Conservation (phyloP, 2,329 filamentous ascomycete species). For the Colletotrichum brevisporum region DNA sequence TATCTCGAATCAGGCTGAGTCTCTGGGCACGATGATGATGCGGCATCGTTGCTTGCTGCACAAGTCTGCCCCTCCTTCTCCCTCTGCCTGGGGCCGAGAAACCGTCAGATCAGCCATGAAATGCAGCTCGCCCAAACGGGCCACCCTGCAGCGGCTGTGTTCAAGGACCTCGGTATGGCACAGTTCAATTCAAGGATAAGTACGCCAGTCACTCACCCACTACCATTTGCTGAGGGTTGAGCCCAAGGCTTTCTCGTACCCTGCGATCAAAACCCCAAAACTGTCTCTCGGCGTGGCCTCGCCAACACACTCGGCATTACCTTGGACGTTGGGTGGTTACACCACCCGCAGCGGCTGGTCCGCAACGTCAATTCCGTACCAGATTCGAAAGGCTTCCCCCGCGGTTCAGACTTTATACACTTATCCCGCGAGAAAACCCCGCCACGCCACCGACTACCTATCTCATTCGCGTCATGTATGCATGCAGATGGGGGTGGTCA, state of each 20-base stretch:
- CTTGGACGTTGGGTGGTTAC: background rate
- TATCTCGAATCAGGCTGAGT: background rate
- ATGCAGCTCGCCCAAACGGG: background rate
- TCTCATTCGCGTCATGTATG: background rate
- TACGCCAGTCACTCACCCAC: background rate
- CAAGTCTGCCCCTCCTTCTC: no score
- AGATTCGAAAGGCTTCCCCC: no score
- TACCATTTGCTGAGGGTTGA: no score
- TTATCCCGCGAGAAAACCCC: background rate
- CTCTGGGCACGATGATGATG: background rate
- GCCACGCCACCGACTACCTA: background rate
- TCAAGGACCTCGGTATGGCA: background rate
- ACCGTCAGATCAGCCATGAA: background rate
- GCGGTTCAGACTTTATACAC: background rate
- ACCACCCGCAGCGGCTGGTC: background rate
- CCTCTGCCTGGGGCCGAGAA: background rate
- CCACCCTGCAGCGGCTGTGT: background rate
- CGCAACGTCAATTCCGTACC: background rate
- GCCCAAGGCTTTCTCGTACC: no score
- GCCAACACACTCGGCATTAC: background rate
- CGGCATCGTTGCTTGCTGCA: background rate
- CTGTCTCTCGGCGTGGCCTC: background rate
- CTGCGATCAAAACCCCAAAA: background rate
- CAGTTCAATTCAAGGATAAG: background rate
- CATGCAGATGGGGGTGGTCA: background rate